These are phyloP conservation scores for Lipomyces kockii DNA, from an alignment of 805 yeast species.

Conservation along the genomic window DNA sequence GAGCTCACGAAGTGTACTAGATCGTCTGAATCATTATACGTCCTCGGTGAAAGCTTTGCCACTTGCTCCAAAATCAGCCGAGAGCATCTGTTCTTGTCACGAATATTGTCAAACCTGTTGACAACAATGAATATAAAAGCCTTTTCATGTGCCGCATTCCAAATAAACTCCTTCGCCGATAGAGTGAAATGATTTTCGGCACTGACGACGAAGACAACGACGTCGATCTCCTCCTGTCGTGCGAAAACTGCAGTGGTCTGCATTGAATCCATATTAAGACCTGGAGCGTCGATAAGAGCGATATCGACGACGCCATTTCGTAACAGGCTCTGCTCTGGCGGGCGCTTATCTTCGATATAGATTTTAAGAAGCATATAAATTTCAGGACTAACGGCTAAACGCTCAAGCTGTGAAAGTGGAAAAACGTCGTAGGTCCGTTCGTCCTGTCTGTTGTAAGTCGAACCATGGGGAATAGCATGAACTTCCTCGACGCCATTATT, in stretches of 20 bases:
- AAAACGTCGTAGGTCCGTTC: conserved; percentile 67
- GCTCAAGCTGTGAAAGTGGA: conserved; percentile 61
- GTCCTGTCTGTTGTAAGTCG: conserved; percentile 57
- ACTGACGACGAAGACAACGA: conserved; percentile 93
- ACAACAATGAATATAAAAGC: conserved; percentile 92
- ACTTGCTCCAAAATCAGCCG: conserved; percentile 82
- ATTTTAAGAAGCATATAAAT: conserved; percentile 74
- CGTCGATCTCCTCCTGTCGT: conserved; percentile 94
- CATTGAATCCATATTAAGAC: conserved; percentile 87
- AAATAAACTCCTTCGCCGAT: conserved; percentile 90
- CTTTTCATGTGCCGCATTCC: conserved; percentile 88
- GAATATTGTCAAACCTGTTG: conserved; percentile 85
- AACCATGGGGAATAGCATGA: conserved; percentile 72
- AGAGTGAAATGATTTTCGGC: conserved; percentile 96
- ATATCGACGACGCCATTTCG: conserved; percentile 92
- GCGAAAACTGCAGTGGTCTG: conserved; percentile 95
- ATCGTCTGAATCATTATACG: conserved; percentile 83
- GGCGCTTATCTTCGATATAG: conserved; percentile 76
- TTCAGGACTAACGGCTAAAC: conserved; percentile 71
- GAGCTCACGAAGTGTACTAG: conserved; percentile 93
- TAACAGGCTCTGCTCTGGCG: conserved; percentile 68
- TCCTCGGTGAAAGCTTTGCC: conserved; percentile 82
- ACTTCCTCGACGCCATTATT: conserved; percentile 84
- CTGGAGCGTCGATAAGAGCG: conserved; percentile 95
- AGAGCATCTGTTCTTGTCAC: conserved; percentile 78